phyloP scores from a whole-genome alignment of 2,329 filamentous ascomycete genomes.

The Sphaerulina musiva region DNA sequence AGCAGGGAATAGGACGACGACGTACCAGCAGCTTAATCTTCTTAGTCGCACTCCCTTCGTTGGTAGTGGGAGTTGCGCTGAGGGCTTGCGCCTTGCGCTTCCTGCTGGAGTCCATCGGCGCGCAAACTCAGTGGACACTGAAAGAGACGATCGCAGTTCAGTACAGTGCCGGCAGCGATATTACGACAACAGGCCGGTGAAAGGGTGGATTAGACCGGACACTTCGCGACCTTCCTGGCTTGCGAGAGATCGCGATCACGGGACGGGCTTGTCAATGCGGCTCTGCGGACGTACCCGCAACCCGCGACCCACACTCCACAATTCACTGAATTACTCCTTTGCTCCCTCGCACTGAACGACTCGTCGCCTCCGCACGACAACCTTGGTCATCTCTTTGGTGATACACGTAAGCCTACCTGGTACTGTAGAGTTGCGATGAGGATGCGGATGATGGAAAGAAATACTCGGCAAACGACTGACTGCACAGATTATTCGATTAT shows the following conservation, averaged over 20 bases:
- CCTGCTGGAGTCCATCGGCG: slow-evolving; percentile 38
- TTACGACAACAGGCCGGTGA: neutral
- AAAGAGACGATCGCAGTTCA: neutral
- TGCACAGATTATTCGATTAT: too few relatives aligned
- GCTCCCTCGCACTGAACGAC: neutral
- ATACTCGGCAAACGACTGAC: too few relatives aligned
- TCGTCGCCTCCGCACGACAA: too few relatives aligned
- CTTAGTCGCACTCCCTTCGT: slow-evolving; percentile 51
- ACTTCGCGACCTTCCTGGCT: neutral
- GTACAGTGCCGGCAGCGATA: neutral
- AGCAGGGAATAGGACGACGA: slow-evolving; percentile 25
- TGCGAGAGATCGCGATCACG: neutral
- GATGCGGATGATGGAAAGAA: too few relatives aligned
- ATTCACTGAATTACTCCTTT: neutral
- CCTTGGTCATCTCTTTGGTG: too few relatives aligned
- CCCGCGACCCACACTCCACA: neutral
- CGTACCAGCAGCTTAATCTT: slow-evolving; percentile 55
- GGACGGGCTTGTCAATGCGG: neutral
- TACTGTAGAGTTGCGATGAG: too few relatives aligned
- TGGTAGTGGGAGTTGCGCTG: slow-evolving; percentile 41
- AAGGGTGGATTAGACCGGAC: neutral
- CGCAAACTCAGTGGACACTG: neutral
- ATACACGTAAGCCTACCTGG: neutral
- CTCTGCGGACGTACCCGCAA: neutral
- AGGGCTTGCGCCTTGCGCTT: slow-evolving; percentile 52